A percentile compares a stretch with the other conserved stretches of the same genome.
These are phyloP conservation scores for Cercophora sp. DNA, from an alignment of 495 filamentous ascomycete species.

Conservation along the genomic window DNA sequence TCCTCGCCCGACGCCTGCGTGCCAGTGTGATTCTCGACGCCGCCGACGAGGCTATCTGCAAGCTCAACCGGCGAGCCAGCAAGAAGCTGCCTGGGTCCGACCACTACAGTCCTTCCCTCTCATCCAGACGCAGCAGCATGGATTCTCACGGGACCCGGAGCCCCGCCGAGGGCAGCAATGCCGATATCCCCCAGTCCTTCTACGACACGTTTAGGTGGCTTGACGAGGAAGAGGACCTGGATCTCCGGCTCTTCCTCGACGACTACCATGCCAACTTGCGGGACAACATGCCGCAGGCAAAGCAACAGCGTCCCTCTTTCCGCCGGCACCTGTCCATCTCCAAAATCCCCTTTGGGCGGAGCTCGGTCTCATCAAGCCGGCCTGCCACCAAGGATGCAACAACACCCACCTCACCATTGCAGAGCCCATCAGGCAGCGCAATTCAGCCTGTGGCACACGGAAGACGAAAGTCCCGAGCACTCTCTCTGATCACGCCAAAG, in stretches of 20 bases:
- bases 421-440: constrained; percentile 28
- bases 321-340: constrained; percentile 51
- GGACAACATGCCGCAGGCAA: constrained; percentile 37
- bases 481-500: constrained; percentile 47
- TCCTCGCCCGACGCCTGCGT: constrained; percentile 53
- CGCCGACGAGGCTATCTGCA: constrained; percentile 62
- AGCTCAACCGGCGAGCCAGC: constrained; percentile 41
- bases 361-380: constrained; percentile 39
- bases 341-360: constrained; percentile 53
- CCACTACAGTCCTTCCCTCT: constrained; percentile 22
- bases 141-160: constrained; percentile 31
- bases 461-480: constrained; percentile 45
- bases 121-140: constrained; percentile 32
- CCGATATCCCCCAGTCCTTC: constrained; percentile 38
- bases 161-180: constrained; percentile 38
- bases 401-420: constrained; percentile 29
- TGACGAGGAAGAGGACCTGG: constrained; percentile 72
- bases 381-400: constrained; percentile 40
- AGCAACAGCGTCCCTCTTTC: constrained; percentile 44
- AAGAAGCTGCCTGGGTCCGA: constrained; percentile 30
- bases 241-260: constrained; percentile 59
- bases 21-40: constrained; percentile 65
- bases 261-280: constrained; percentile 50
- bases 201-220: constrained; percentile 75
- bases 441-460: constrained; percentile 25